Percentiles rank a stretch among this genome's conserved stretches.
Evolutionary conservation across 108 stramenopile genomes (phyloP).

Genomic region (Cyclotella kingstonii): DNA sequence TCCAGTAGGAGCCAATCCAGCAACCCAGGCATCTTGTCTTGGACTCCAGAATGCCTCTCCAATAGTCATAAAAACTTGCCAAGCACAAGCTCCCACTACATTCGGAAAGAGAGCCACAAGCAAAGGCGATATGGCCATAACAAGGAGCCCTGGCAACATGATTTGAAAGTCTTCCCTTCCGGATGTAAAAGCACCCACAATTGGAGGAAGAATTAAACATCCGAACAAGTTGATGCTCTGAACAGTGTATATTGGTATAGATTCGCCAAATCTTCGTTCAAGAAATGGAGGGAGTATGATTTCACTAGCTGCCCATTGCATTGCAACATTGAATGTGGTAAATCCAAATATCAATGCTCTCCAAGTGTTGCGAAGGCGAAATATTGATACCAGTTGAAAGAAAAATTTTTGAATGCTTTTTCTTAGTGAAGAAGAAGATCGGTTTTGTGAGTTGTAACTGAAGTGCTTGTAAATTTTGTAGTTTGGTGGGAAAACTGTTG

Average conservation of each 20-base stretch:
- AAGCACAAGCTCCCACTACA: constrained; percentile 25
- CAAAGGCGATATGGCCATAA: constrained; percentile 18
- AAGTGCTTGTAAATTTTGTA: background rate
- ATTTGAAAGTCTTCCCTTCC: constrained; percentile 24
- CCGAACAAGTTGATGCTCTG: constrained; percentile 22
- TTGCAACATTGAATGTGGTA: constrained; percentile 1
- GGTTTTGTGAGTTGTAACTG: background rate
- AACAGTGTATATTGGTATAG: constrained; percentile 15
- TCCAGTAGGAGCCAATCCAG: constrained; percentile 38
- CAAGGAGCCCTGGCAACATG: constrained; percentile 11
- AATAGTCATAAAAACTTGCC: constrained; percentile 44
- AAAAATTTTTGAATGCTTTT: background rate
- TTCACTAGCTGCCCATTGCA: constrained; percentile 20
- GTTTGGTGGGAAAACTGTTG: no score
- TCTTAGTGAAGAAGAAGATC: background rate
- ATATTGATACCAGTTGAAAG: background rate
- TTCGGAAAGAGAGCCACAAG: constrained; percentile 11
- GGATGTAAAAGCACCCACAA: constrained; percentile 39
- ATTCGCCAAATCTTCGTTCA: constrained; percentile 15
- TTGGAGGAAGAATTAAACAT: constrained; percentile 29
- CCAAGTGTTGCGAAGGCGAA: constrained; percentile 20
- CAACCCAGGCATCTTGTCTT: constrained; percentile 30
- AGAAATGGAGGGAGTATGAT: constrained; percentile 18
- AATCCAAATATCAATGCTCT: constrained; percentile 33
- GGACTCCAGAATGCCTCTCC: constrained; percentile 49